phyloP scores from a whole-genome alignment of 2,329 filamentous ascomycete genomes.

The Neonectria hederae region DNA sequence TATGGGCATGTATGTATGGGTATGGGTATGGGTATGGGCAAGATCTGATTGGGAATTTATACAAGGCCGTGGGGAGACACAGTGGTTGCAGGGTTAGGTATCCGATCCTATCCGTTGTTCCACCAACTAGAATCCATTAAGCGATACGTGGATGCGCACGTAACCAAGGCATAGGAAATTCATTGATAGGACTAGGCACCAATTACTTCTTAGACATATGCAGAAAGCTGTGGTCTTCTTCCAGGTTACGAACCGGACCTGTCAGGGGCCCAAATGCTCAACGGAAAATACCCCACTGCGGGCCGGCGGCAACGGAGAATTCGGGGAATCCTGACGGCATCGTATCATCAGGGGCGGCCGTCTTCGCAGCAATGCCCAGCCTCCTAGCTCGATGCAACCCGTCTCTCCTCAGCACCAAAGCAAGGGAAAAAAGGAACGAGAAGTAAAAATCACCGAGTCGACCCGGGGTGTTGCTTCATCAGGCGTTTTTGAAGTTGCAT shows the following conservation, averaged over 20 bases:
- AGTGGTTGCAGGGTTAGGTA: background rate
- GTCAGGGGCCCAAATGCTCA: background rate
- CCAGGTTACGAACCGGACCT: background rate
- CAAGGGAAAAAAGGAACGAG: background rate
- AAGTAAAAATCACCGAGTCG: background rate
- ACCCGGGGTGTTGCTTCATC: background rate
- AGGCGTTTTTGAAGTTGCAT: background rate
- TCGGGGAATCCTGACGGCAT: conserved; percentile 17
- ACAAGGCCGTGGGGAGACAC: background rate
- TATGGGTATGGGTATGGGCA: background rate
- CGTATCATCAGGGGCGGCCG: background rate
- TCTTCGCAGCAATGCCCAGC: background rate
- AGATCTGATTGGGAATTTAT: background rate
- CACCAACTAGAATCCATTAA: background rate
- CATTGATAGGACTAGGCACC: background rate
- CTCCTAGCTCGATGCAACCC: background rate
- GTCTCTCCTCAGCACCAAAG: background rate
- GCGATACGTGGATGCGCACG: background rate
- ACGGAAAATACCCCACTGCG: conserved; percentile 16
- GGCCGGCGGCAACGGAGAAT: conserved; percentile 5
- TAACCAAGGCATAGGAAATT: background rate
- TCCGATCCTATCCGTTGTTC: background rate
- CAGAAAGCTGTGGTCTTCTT: background rate
- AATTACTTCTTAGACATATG: background rate
- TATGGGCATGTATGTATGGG: background rate